Evolutionary conservation across 139 green algal genomes (phyloP).

Genomic region (Haematococcus lacustris): DNA sequence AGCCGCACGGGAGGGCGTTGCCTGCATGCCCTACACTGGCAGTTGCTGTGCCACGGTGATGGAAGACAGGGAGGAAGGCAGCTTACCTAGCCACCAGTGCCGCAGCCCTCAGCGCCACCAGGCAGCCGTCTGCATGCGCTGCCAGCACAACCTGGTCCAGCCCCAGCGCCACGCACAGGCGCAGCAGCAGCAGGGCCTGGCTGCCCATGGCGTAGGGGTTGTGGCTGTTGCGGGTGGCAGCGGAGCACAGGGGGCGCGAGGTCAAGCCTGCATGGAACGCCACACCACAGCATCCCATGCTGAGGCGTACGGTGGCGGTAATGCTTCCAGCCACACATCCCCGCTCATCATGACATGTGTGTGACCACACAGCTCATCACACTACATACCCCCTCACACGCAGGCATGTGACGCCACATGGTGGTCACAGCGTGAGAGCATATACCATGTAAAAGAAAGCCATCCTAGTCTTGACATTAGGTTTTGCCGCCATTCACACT

Average conservation of each 20-base stretch:
- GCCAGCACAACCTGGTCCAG: conserved; percentile 46
- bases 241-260: conserved; percentile 17
- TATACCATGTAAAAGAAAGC: no score
- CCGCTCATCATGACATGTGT: no score
- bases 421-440: no score
- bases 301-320: no score
- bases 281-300: background rate
- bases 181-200: conserved; percentile 50
- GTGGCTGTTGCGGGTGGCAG: conserved; percentile 10
- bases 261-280: conserved; percentile 23
- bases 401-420: no score
- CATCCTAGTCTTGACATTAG: no score
- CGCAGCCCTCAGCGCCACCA: conserved; percentile 49
- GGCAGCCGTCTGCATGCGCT: conserved; percentile 61
- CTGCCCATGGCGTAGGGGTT: conserved; percentile 46
- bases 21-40: no score
- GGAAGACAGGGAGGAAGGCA: background rate
- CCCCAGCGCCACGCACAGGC: conserved; percentile 37
- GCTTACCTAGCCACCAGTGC: background rate
- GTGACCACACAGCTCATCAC: no score
- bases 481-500: no score
- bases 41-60: background rate
- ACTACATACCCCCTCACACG: no score
- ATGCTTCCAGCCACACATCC: no score
- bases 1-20: no score